Percentiles rank a stretch among this genome's conserved stretches.
phyloP scores from a whole-genome alignment of 257 asterid species.

The Voacanga thouarsii region DNA sequence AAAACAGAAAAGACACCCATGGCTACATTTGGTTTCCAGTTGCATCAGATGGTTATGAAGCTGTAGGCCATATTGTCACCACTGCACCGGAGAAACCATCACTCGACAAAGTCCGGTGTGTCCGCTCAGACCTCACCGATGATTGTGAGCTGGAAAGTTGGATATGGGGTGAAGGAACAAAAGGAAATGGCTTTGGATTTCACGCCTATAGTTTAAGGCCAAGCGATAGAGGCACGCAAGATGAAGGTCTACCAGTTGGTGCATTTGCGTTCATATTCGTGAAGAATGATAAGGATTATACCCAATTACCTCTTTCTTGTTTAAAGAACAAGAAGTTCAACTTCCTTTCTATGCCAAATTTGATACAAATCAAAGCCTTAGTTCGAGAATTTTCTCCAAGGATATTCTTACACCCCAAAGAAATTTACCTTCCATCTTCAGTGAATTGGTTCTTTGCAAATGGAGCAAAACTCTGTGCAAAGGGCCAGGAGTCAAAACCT shows the following conservation, averaged over 20 bases:
- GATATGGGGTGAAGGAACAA: conserved; percentile 7
- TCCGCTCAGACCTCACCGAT: neutral
- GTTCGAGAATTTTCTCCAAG: conserved; percentile 31
- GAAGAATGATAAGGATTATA: conserved; percentile 3
- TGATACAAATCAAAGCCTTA: conserved; percentile 29
- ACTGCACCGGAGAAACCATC: conserved; percentile 7
- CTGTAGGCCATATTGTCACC: conserved; percentile 11
- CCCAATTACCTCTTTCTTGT: conserved; percentile 16
- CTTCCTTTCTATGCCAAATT: conserved; percentile 26
- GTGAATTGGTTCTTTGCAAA: conserved; percentile 34
- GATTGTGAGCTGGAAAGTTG: neutral
- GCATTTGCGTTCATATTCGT: conserved; percentile 8
- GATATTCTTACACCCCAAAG: conserved; percentile 32
- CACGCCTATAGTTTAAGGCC: conserved; percentile 1
- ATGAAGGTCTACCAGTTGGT: conserved; percentile 29
- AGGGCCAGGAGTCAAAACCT: conserved; percentile 23
- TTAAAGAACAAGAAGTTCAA: conserved; percentile 23
- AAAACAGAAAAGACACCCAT: neutral
- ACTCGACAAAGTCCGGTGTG: conserved; percentile 12
- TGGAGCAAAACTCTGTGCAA: conserved; percentile 23
- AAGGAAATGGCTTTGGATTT: neutral
- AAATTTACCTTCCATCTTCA: conserved; percentile 32
- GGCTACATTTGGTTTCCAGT: conserved; percentile 12
- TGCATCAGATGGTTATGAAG: conserved; percentile 10
- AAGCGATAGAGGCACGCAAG: conserved; percentile 7